These are phyloP conservation scores for Talaromyces rugulosus DNA, from an alignment of 2,329 filamentous ascomycete genomes.

Conservation along the genomic window DNA sequence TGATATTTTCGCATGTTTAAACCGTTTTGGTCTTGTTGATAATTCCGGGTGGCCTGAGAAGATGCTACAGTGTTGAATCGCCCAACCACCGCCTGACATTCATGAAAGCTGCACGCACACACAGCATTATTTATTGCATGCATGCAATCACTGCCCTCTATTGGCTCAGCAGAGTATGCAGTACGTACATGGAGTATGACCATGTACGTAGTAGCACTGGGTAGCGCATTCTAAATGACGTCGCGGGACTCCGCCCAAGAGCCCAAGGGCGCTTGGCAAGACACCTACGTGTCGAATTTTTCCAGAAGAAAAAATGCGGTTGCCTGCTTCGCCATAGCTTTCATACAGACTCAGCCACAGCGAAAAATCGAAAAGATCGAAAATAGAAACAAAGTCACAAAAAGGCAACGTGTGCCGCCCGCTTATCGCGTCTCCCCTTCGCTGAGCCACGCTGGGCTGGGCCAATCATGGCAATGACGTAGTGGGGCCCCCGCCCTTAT, in stretches of 20 bases:
- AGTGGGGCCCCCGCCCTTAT: not conserved
- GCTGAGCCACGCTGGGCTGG: slow-evolving; percentile 6
- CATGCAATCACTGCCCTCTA: no score
- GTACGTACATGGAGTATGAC: no score
- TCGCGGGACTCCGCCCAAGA: not conserved
- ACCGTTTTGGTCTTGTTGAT: no score
- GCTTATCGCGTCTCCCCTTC: not conserved
- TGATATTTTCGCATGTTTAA: no score
- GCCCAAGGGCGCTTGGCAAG: not conserved
- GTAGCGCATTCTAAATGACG: not conserved
- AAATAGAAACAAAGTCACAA: slow-evolving; percentile 8
- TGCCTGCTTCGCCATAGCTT: not conserved
- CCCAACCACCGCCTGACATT: no score
- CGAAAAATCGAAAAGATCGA: slow-evolving; percentile 6
- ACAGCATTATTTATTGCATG: no score
- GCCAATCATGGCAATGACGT: not conserved
- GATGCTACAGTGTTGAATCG: no score
- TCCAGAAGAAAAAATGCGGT: not conserved
- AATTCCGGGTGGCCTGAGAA: no score
- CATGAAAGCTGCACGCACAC: no score
- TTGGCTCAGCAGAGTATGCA: no score
- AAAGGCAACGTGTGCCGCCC: slow-evolving; percentile 1
- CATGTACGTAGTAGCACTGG: not conserved
- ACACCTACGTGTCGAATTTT: not conserved
- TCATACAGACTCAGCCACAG: not conserved